Base-by-base conservation (phyloP, 805 yeast genomes). In the Yueomyces sp. region DNA sequence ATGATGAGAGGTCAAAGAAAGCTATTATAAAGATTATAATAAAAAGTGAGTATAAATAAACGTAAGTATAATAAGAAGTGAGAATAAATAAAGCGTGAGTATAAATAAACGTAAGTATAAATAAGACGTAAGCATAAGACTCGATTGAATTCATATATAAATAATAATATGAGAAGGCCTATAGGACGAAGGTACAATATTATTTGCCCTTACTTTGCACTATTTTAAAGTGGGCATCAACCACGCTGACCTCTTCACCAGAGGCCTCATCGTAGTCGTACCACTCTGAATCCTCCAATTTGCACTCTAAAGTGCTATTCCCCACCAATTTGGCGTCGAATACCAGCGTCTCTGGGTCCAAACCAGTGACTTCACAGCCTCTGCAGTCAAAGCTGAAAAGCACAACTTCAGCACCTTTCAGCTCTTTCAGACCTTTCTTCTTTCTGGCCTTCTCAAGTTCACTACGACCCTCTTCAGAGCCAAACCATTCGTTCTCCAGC, bases 191-290 rank as follows among this genome's bases (percentile, higher is more conserved):
- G n/a, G n/a, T n/a, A 19, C 19, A 19, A 19, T 19, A 19, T 30
- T 11, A 34, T 11, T 34, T 34, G 5, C 37, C 37, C 26, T 58
- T 59, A 26, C 60, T 62, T 39, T 57, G 59, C 6, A 68, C 63
- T 38, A 90, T 68, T 7, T 71, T 74, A 81, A 92, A 88, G 39
- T 63, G 56, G n/a, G 78, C 68, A 3, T 85, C 88, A 1, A 83
- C 77, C 12, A 92, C 73, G 27, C 88, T 76, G 26, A 87, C 96
- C 61, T 90, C 96, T 38, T 68, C 74, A 9, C 77, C 74, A 5
- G 82, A 79, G 50, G 78, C 75, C 45, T 92, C 97, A 59, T 92
- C 97, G 57, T 88, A 92, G 54, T 92, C 98, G 57, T 80, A 92
- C 88, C 95, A 88, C 28, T 85, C 95, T 36, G 69, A 73, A 30